Base-by-base conservation (phyloP, 2,329 filamentous ascomycete species). In the Colletotrichum limetticola region DNA sequence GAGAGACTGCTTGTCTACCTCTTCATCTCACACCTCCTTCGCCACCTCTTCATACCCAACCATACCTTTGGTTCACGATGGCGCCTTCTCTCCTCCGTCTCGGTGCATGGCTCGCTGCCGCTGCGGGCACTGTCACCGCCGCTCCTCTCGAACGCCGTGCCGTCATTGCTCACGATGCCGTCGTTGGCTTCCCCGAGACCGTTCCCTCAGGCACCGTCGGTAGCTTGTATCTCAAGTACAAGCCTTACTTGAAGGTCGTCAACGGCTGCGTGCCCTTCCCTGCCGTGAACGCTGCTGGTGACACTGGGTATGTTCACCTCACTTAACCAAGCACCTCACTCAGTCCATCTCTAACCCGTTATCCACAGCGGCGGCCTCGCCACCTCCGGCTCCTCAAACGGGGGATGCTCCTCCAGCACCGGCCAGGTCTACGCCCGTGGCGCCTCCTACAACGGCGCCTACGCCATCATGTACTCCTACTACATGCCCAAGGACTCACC, bases 251-350 rank as follows among this genome's bases (percentile, higher is more conserved):
- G 37, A 77, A 77, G 55, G 86, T 91, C 5, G 83, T 85, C 22
- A 88, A 89, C 76, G 90, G 90, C 58, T 92, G 90, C 74, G 90
- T 91, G 9, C 89, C 90, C 0, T 92, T 90, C 77, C 90, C 90
- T 0, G 90, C 87, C 1, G 90, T 92, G 1, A 87, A 92, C 74
- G 84, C 84, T 0, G 79, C 82, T 0, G 91, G 90, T 2, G 85
- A 92, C 75, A 91, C 87, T 19, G 83, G 85, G 90, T 91, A 79
- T 72, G 83, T 76, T 22, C n/a, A 35, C 26, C 28, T 49, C 42
- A 49, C 42, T 22, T 9, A 19, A 16, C 7, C 6, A 11, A 49
- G 8, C 42, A 49, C 19, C 19, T 4, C 42, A 49, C 19, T 49
- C 8, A 9, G 5, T 49, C n/a, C 75, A n/a, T 76, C 65, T 35